Conservation (phyloP, 2,329 filamentous ascomycete genomes). For the Setomelanomma holmii region DNA sequence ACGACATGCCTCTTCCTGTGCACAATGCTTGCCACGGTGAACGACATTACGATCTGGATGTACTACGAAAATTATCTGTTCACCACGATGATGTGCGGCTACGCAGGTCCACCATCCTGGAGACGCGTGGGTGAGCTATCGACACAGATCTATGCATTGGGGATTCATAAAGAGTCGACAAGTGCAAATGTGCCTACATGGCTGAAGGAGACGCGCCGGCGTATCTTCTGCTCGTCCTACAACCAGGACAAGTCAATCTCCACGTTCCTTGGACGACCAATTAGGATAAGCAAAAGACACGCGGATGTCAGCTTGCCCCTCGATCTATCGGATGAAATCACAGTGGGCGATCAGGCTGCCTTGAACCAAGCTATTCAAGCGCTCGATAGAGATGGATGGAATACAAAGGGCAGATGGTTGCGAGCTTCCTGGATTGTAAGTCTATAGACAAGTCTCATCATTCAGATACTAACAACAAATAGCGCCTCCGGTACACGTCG, state of each 20-base stretch:
- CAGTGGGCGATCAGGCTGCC: slow-evolving; percentile 24
- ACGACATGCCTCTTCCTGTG: slow-evolving; percentile 49
- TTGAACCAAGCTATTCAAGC: slow-evolving; percentile 22
- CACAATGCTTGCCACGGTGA: slow-evolving; percentile 47
- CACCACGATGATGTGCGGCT: slow-evolving; percentile 46
- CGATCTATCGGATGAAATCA: slow-evolving; percentile 38
- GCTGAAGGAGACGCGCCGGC: slow-evolving; percentile 36
- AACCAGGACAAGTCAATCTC: slow-evolving; percentile 43
- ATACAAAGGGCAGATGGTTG: slow-evolving; percentile 38
- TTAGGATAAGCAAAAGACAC: slow-evolving; percentile 39
- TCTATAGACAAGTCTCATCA: neutral
- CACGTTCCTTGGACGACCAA: slow-evolving; percentile 43
- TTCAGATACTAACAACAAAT: slow-evolving; percentile 4
- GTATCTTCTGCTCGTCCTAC: slow-evolving; percentile 38
- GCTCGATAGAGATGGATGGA: slow-evolving; percentile 49
- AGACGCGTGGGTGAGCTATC: slow-evolving; percentile 40
- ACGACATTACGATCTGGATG: slow-evolving; percentile 48
- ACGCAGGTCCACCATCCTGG: slow-evolving; percentile 44
- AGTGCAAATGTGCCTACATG: slow-evolving; percentile 32
- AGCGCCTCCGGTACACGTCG: slow-evolving; percentile 33
- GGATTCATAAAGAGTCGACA: slow-evolving; percentile 41
- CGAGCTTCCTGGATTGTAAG: slow-evolving; percentile 38
- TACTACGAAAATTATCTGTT: slow-evolving; percentile 47
- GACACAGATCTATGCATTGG: slow-evolving; percentile 41
- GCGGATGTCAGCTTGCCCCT: slow-evolving; percentile 39